Evolutionary conservation across 306 rosid genomes (phyloP).

Genomic region (Hippophae rhamnoides): DNA sequence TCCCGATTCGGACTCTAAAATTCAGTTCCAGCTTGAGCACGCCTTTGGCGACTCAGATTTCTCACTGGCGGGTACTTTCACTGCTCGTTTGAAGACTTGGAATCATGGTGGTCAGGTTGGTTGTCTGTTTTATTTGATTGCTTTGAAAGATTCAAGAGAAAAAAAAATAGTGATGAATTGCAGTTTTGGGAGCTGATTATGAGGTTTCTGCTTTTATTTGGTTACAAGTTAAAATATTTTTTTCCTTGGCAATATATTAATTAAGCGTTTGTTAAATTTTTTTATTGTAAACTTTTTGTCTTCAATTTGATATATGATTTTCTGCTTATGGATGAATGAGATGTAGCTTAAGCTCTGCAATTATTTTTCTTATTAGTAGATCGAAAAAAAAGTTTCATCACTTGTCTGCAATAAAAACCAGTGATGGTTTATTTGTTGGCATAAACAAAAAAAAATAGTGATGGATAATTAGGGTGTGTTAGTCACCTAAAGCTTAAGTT

Average conservation of each 20-base stretch:
- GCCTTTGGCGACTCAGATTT: slow-evolving; percentile 85
- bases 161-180: neutral
- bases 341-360: neutral
- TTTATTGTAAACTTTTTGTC: neutral
- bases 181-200: neutral
- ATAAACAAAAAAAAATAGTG: no score
- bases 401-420: no score
- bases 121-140: neutral
- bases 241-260: neutral
- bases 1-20: slow-evolving; percentile 74
- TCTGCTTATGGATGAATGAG: no score
- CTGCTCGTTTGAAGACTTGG: slow-evolving; percentile 88
- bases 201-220: neutral
- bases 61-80: slow-evolving; percentile 71
- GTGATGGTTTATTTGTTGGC: no score
- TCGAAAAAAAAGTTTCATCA: no score
- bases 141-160: neutral
- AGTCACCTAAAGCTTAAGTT: no score
- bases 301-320: neutral
- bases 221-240: neutral
- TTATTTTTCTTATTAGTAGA: neutral
- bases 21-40: slow-evolving; percentile 77
- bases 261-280: neutral
- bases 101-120: slow-evolving; percentile 82
- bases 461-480: no score